These are phyloP conservation scores for Mimosa pudica DNA, from an alignment of 306 rosid genomes.

Conservation along the genomic window DNA sequence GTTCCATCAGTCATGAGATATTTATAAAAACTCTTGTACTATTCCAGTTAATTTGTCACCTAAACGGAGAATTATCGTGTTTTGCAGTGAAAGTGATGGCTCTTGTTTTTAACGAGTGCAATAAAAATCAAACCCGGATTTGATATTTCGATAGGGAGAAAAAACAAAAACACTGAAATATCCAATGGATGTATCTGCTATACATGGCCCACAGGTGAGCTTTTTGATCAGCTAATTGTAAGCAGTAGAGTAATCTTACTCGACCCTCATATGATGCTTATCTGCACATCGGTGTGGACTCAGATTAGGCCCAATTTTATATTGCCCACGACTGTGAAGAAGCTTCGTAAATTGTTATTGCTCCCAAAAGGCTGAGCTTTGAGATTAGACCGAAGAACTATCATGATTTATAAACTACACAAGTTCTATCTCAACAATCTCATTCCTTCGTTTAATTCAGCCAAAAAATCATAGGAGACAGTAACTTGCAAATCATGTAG, in stretches of 20 bases:
- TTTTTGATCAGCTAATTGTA: constrained; percentile 9
- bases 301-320: neutral
- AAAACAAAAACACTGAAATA: neutral
- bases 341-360: neutral
- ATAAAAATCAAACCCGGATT: neutral
- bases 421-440: neutral
- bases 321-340: neutral
- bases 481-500: neutral
- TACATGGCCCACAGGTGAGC: neutral
- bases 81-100: neutral
- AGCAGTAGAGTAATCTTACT: neutral
- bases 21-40: constrained; percentile 42
- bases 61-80: neutral
- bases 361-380: neutral
- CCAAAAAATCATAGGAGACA: neutral
- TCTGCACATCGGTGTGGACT: neutral
- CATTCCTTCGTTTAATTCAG: neutral
- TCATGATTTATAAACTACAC: neutral
- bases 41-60: neutral
- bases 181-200: constrained; percentile 10
- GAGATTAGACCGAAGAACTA: neutral
- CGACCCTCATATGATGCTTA: too few species aligned
- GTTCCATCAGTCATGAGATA: constrained; percentile 37
- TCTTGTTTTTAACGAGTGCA: neutral
- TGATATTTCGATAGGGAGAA: neutral